These are phyloP conservation scores for Colletotrichum liriopes DNA, from an alignment of 2,329 filamentous ascomycete species.

Conservation along the genomic window DNA sequence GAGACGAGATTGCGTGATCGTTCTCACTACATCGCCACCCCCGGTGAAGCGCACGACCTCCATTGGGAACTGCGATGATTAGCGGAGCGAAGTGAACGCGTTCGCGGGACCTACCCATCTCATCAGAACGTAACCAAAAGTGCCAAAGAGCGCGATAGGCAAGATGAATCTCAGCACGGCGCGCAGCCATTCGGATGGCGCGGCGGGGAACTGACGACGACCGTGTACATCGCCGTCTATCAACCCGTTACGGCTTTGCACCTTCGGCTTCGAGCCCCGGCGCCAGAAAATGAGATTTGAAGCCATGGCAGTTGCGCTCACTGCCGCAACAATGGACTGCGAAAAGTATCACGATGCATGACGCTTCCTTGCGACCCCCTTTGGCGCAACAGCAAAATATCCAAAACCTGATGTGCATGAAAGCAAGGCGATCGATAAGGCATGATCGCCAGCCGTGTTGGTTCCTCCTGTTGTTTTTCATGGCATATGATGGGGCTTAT, in stretches of 20 bases:
- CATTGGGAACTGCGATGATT: conserved; percentile 8
- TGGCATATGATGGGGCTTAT: background rate
- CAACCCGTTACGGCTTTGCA: background rate
- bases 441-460: background rate
- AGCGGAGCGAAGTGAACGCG: background rate
- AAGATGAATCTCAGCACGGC: conserved; percentile 4
- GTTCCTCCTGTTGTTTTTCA: background rate
- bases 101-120: conserved; percentile 3
- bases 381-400: background rate
- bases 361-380: background rate
- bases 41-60: background rate
- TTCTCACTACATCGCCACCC: background rate
- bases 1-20: conserved; percentile 8
- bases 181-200: background rate
- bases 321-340: background rate
- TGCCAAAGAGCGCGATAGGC: conserved; percentile 7
- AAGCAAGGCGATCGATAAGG: background rate
- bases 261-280: background rate
- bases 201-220: background rate
- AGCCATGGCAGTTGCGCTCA: background rate
- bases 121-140: background rate
- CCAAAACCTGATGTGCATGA: background rate
- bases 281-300: background rate
- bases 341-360: background rate
- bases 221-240: conserved; percentile 10